Base-by-base conservation (phyloP, 768 basidiomycete genomes). In the Hericium erinaceus region DNA sequence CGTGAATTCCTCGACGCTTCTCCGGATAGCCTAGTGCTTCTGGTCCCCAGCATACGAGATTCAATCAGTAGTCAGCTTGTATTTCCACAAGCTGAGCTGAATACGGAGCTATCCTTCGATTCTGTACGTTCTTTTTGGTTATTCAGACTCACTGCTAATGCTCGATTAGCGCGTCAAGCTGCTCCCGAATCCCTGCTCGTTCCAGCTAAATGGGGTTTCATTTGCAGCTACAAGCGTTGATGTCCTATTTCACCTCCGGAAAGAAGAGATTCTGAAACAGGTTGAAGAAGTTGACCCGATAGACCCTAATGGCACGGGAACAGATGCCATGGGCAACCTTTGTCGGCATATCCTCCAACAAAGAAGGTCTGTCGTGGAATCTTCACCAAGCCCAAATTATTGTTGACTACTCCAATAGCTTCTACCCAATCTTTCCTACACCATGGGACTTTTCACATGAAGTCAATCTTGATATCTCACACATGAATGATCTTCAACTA, bases 371-470 rank as follows among this genome's bases (percentile, higher is more conserved):
- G 72, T 60, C 20, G 20, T 20, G 37, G 20, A 28, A 39, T 38
- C 16, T 54, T 18, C 37, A 16, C 48, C 48, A 15, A 6, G 18
- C 10, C 55, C 37, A 54, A 22, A 1, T 28, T 46, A 11, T 38
- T 48, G 37, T 44, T 51, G 54, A 20, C 12, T 39, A 58, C 59
- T 54, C 57, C 67, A n/a, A 8, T 16, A 98, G 93, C 65, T 97
- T 97, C 74, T 99, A 98, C 68, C 97, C 97, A 0, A 71, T 97
- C 41, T 98, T 98, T 70, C 97, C 97, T 9, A 80, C 84, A 1
- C 92, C 97, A 0, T 67, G 77, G 12, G 87, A 89, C 6, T 70
- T 87, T 16, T 75, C 85, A 1, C 76, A 80, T 39, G 92, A 95
- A 66, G 83, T 98, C 57, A 95, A 97, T 66, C 78, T 99, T 41